These are phyloP conservation scores for Saccharomyces kudriavzevii DNA, from an alignment of 805 yeast species.

Conservation along the genomic window DNA sequence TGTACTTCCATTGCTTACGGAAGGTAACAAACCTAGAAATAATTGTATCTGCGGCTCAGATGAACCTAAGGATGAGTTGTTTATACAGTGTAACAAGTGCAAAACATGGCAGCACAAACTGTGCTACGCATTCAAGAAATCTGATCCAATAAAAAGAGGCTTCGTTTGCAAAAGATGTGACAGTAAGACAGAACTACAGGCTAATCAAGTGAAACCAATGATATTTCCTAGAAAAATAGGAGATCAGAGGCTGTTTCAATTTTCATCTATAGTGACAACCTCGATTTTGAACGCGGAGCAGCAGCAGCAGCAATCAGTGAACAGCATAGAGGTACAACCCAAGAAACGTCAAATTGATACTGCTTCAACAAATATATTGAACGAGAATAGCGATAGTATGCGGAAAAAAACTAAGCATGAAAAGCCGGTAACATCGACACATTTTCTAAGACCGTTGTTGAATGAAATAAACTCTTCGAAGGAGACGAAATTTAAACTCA, in stretches of 20 bases:
- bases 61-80: conserved; percentile 79
- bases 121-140: conserved; percentile 67
- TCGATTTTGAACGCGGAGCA: not conserved
- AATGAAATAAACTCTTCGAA: not conserved
- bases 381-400: not conserved
- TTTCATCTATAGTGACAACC: not conserved
- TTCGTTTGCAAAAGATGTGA: not conserved
- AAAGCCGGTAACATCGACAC: not conserved
- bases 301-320: not conserved
- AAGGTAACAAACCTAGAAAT: not conserved
- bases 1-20: not conserved
- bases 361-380: not conserved
- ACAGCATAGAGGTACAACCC: not conserved
- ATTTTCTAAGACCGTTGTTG: not conserved
- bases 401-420: not conserved
- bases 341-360: not conserved
- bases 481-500: not conserved
- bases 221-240: not conserved
- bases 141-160: not conserved
- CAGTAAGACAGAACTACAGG: not conserved
- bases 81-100: conserved; percentile 90
- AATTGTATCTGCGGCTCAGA: conserved; percentile 83
- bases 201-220: not conserved
- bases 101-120: conserved; percentile 90
- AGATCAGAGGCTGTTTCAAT: not conserved